Conservation (phyloP, 768 basidiomycete species). For the Dioszegia aurantiaca region DNA sequence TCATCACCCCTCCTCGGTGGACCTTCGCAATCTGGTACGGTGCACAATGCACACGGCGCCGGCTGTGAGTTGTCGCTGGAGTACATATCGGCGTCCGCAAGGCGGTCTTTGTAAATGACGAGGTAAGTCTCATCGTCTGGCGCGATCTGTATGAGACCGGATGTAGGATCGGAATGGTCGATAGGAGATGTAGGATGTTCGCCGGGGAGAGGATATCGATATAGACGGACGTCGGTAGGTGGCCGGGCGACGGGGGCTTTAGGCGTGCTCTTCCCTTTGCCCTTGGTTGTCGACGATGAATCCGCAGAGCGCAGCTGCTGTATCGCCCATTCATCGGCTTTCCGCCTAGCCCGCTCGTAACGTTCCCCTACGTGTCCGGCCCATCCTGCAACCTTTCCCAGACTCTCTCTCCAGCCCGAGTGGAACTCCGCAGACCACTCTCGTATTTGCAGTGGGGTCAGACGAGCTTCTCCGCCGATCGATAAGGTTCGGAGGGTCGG, state of each 20-base stretch:
- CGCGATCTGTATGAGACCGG: slow-evolving; percentile 42
- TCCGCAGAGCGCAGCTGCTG: slow-evolving; percentile 14
- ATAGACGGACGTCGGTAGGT: slow-evolving; percentile 42
- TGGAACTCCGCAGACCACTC: slow-evolving; percentile 50
- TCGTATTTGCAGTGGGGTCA: slow-evolving; percentile 26
- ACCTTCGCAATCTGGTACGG: slow-evolving; percentile 50
- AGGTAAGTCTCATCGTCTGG: slow-evolving; percentile 33
- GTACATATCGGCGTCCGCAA: slow-evolving; percentile 35
- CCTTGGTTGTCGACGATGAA: slow-evolving; percentile 5
- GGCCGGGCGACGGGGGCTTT: slow-evolving; percentile 20
- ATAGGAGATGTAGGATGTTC: slow-evolving; percentile 20
- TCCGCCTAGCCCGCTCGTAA: slow-evolving; percentile 47
- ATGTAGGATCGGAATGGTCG: slow-evolving; percentile 16
- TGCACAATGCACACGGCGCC: slow-evolving; percentile 40
- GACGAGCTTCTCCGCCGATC: slow-evolving; percentile 48
- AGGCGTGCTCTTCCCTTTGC: slow-evolving; percentile 12
- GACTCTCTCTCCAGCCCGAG: slow-evolving; percentile 43
- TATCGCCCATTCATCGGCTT: slow-evolving; percentile 44
- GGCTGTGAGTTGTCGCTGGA: slow-evolving; percentile 18
- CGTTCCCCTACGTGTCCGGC: slow-evolving; percentile 45
- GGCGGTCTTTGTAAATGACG: slow-evolving; percentile 33
- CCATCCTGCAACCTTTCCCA: slow-evolving; percentile 47
- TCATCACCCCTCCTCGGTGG: slow-evolving; percentile 46
- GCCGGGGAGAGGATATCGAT: slow-evolving; percentile 39
- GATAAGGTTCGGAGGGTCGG: slow-evolving; percentile 45